Base-by-base conservation (phyloP, 2,329 filamentous ascomycete genomes). In the Neurospora sp. region DNA sequence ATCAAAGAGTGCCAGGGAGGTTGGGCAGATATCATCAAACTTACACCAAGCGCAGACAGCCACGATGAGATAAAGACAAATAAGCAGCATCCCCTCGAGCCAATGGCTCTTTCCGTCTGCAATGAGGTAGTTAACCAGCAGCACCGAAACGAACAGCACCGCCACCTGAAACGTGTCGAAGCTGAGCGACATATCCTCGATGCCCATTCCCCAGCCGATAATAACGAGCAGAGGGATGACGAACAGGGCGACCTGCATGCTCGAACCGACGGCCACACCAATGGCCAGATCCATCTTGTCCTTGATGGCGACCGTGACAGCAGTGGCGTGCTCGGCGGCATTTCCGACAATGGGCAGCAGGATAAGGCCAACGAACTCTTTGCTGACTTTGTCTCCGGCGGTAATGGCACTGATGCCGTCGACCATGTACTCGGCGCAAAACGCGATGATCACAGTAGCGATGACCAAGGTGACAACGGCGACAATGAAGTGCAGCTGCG, bases 121-220 rank as follows among this genome's bases (percentile, higher is more conserved):
- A 67, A 96, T 92, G 62, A 97, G 81, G 77, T 96, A 97, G 78
- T 96, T 97, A 70, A 94, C 91, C 40, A 97, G 85, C 57, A 97
- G 87, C 0, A 92, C 92, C 1, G 92, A 89, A 12, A 96, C 91
- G 74, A 97, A 96, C 52, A 97, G 82, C 52, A 91, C 90, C 28
- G 93, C 91, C 15, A 97, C 89, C 81, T 97, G 92, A 83, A 97
- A 97, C 0, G 89, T 89, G 77, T 96, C 92, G 78, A 97, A 96
- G 78, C 90, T 90, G 5, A 97, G 85, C 23, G 89, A 92, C 92
- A 95, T 95, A 1, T 88, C 84, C 72, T 90, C 88, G 72, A 86
- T 79, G 43, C 82, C 86, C 85, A 93, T 88, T 72, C 88, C 89
- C 92, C 92, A 95, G 69, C 91, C 91, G 41, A 94, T 87, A 43